Conservation (phyloP, 2,329 filamentous ascomycete species). For the Sclerotinia borealis region DNA sequence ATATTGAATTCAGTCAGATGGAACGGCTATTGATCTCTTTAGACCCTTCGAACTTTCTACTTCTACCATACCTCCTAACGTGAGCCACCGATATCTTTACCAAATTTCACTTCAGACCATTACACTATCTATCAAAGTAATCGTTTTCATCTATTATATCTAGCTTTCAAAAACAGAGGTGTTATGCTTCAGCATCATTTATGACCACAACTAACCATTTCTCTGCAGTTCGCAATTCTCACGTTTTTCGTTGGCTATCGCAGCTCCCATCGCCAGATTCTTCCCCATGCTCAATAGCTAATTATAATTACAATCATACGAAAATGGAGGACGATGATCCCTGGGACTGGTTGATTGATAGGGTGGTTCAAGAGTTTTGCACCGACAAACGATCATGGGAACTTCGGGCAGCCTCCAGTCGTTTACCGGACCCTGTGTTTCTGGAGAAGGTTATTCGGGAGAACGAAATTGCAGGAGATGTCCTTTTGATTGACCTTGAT, state of each 20-base stretch:
- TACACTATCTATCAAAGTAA: neutral
- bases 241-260: conserved; percentile 2
- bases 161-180: neutral
- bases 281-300: neutral
- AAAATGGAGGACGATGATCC: conserved; percentile 50
- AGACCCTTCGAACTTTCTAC: neutral
- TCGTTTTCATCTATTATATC: neutral
- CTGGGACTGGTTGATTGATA: conserved; percentile 65
- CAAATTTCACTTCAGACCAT: neutral
- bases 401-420: conserved; percentile 28
- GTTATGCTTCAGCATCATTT: neutral
- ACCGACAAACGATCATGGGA: conserved; percentile 44
- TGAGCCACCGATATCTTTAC: neutral
- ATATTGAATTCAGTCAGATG: neutral
- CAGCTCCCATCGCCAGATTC: neutral
- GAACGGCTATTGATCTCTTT: neutral
- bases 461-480: conserved; percentile 45
- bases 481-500: conserved; percentile 24
- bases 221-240: neutral
- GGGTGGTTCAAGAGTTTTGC: conserved; percentile 62
- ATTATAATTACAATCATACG: neutral
- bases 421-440: conserved; percentile 42
- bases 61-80: neutral
- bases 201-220: conserved; percentile 5
- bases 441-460: conserved; percentile 53